Evolutionary conservation across 2,329 filamentous ascomycete genomes (phyloP), one percentile per base, ranked within the genome.

Genomic region (Sclerotinia nivalis): DNA sequence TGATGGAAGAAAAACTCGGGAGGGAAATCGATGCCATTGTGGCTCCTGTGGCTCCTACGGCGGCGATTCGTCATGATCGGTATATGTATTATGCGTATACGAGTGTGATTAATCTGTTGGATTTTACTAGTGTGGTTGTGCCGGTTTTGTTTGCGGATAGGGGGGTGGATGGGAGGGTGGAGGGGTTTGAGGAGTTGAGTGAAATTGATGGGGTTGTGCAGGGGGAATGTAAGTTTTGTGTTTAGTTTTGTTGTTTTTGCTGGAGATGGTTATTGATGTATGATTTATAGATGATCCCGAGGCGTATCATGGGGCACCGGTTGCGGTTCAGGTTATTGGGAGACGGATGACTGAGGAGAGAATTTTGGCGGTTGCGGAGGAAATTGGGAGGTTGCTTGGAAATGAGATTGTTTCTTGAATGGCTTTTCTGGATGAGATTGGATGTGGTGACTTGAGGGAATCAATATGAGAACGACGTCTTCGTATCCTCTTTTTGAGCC

Each of bases 111-210:
- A 78, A 77, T 59, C 47, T 78, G 40, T 45, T 78, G 1, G 76
- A 79, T 69, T 75, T 76, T 37, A 75, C 81, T 2, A 81, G 79
- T 58, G 80, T 82, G 2, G 80, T 82, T 20, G 77, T 84, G 0
- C 83, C 83, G 0, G 80, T 84, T 4, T 82, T 80, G 0, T 80
- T 78, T 65, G 81, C 80, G 0, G 81, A 83, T 69, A 81, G 81
- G 74, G 71, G 62, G 0, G 66, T 81, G 1, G 82, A 83, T 69
- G 52, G 69, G n/a, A 60, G 28, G 6, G 68, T 71, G 40, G 67
- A 70, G 20, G 66, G 31, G 5, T 77, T 72, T 54, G 69, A 71
- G 37, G 70, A 72, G 0, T n/a, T 76, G 55, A 73, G 56, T 61
- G 72, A 75, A 10, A 70, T 75, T 45, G 76, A 77, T 66, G 69